Percentiles rank a stretch among this genome's conserved stretches.
These are phyloP conservation scores for Hypoxylon perforatum DNA, from an alignment of 495 filamentous ascomycete species.

Conservation along the genomic window DNA sequence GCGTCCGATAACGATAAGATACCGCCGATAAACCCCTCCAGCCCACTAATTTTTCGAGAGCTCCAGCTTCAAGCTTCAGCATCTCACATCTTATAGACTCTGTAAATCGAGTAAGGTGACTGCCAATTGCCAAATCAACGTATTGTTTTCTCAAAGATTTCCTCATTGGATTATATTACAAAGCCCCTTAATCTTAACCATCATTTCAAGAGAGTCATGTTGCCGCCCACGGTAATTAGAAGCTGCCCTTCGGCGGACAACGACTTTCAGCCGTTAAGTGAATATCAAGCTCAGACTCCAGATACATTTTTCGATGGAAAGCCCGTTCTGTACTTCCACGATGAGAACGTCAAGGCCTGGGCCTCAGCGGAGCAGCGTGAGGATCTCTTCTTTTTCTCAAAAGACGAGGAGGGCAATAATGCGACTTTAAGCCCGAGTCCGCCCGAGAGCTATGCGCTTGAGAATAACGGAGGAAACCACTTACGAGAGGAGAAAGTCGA, in stretches of 20 bases:
- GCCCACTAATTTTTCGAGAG: constrained; percentile 9
- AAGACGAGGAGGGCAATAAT: constrained; percentile 36
- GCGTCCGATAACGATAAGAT: constrained; percentile 20
- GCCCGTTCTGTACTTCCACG: constrained; percentile 83
- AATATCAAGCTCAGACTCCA: constrained; percentile 88
- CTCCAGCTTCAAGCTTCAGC: background rate
- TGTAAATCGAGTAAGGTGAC: background rate
- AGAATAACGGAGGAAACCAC: constrained; percentile 49
- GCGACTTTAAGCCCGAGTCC: constrained; percentile 42
- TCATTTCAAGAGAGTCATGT: constrained; percentile 36
- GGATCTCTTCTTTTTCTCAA: constrained; percentile 63
- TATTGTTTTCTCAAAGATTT: background rate
- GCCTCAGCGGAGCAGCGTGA: constrained; percentile 53
- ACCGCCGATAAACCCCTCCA: constrained; percentile 29
- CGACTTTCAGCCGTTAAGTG: constrained; percentile 76
- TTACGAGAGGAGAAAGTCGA: constrained; percentile 66
- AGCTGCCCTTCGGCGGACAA: constrained; percentile 51
- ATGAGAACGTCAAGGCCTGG: constrained; percentile 70
- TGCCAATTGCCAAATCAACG: background rate
- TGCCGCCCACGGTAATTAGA: constrained; percentile 54
- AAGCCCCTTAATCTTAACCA: too few species aligned
- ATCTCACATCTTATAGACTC: background rate
- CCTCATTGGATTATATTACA: background rate
- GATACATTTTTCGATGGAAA: constrained; percentile 81
- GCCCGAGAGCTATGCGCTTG: constrained; percentile 46